These are phyloP conservation scores for Pestalotiopsis sp. DNA, from an alignment of 2,329 filamentous ascomycete species.

Conservation along the genomic window DNA sequence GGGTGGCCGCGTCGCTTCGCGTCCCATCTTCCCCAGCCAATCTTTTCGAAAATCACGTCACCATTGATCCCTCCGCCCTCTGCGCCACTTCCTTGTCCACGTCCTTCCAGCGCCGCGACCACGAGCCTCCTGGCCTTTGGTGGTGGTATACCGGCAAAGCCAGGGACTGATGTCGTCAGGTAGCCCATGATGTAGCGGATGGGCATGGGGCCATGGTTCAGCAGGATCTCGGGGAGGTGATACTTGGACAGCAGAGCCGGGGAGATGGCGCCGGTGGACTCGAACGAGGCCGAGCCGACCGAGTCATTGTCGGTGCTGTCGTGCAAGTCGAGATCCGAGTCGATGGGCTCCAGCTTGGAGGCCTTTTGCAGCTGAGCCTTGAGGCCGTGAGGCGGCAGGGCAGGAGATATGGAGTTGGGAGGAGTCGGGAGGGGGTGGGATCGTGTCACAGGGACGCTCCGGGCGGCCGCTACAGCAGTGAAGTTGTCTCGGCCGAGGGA, in stretches of 20 bases:
- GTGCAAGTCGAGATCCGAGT: slow-evolving; percentile 86
- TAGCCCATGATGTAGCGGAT: slow-evolving; percentile 96
- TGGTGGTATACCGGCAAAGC: slow-evolving; percentile 86
- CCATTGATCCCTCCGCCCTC: slow-evolving; percentile 66
- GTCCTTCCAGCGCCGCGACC: slow-evolving; percentile 87
- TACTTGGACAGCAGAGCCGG: slow-evolving; percentile 83
- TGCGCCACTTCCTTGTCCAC: slow-evolving; percentile 56
- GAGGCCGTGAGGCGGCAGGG: slow-evolving; percentile 79
- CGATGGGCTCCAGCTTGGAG: slow-evolving; percentile 63
- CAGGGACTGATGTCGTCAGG: slow-evolving; percentile 89
- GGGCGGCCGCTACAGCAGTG: slow-evolving; percentile 68
- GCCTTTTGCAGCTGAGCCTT: slow-evolving; percentile 68
- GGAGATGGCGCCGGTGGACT: slow-evolving; percentile 82
- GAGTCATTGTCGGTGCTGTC: slow-evolving; percentile 59
- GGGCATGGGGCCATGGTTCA: slow-evolving; percentile 86
- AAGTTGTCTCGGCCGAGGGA: slow-evolving; percentile 69
- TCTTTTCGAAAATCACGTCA: slow-evolving; percentile 88
- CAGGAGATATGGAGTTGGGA: slow-evolving; percentile 92
- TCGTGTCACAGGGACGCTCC: slow-evolving; percentile 65
- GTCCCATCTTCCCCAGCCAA: slow-evolving; percentile 97
- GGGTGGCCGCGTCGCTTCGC: slow-evolving; percentile 74
- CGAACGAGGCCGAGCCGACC: slow-evolving; percentile 55
- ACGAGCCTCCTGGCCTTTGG: slow-evolving; percentile 90
- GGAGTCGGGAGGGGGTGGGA: slow-evolving; percentile 79
- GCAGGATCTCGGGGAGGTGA: slow-evolving; percentile 87